Percentiles rank a stretch among this genome's conserved stretches.
Conservation (phyloP, 768 basidiomycete genomes). For the Tylopilus intermedius region DNA sequence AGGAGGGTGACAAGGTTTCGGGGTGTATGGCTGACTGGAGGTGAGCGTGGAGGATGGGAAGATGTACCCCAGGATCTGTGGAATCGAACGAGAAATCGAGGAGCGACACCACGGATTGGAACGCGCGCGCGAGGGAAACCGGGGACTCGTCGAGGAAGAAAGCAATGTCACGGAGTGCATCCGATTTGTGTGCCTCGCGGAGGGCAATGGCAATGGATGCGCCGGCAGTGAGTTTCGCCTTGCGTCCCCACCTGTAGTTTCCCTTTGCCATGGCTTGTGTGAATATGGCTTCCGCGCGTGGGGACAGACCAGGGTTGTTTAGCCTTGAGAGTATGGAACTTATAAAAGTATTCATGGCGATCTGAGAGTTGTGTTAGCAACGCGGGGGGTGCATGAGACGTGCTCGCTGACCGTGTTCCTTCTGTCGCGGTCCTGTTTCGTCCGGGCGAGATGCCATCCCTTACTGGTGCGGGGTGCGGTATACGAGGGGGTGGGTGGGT, state of each 20-base stretch:
- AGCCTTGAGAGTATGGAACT: conserved; percentile 54
- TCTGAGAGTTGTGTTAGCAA: conserved; percentile 35
- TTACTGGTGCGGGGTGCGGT: conserved; percentile 46
- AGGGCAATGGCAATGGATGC: conserved; percentile 67
- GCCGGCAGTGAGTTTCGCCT: conserved; percentile 63
- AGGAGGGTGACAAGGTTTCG: conserved; percentile 14
- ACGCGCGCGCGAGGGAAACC: conserved; percentile 49
- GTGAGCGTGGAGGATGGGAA: conserved; percentile 53
- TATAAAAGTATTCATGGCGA: conserved; percentile 61
- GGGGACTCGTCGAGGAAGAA: conserved; percentile 54
- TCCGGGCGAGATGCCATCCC: conserved; percentile 60
- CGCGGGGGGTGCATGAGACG: conserved; percentile 7
- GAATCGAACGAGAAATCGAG: conserved; percentile 51
- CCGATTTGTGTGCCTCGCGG: conserved; percentile 64
- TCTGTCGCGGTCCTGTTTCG: conserved; percentile 58
- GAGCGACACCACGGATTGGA: conserved; percentile 46
- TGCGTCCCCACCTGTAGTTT: conserved; percentile 68
- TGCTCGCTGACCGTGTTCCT: conserved; percentile 51
- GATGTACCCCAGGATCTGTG: conserved; percentile 56
- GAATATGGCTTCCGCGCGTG: conserved; percentile 66
- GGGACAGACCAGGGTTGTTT: conserved; percentile 53
- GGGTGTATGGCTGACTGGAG: conserved; percentile 39
- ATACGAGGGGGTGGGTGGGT: conserved; percentile 32
- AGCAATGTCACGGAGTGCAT: conserved; percentile 65
- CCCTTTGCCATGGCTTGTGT: conserved; percentile 58